A percentile compares a stretch with the other conserved stretches of the same genome.
Evolutionary conservation across 148 eudicot genomes (phyloP).

Genomic region (Camellia granthamiana): DNA sequence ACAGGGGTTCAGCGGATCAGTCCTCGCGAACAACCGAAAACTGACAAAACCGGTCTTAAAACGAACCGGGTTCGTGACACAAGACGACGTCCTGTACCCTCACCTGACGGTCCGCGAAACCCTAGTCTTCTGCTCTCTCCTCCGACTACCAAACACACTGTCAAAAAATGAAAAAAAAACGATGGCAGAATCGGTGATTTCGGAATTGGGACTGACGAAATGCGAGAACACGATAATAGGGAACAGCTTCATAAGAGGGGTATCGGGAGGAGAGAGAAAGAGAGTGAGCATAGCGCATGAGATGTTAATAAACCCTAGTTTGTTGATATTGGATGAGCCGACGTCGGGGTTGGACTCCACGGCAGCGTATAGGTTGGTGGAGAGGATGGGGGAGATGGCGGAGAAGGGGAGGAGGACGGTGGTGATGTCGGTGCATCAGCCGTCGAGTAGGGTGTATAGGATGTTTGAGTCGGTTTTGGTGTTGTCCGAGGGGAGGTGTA

Average conservation of each 20-base stretch:
- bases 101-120: constrained; percentile 82
- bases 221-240: constrained; percentile 80
- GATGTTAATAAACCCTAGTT: constrained; percentile 79
- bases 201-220: constrained; percentile 57
- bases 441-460: constrained; percentile 71
- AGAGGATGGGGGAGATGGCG: constrained; percentile 40
- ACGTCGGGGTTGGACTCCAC: constrained; percentile 88
- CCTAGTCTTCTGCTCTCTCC: constrained; percentile 60
- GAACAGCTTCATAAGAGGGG: constrained; percentile 60
- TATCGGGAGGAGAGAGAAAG: constrained; percentile 88
- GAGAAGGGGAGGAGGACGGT: constrained; percentile 68
- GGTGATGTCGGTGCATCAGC: constrained; percentile 77
- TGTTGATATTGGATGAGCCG: constrained; percentile 80
- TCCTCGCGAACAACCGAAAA: constrained; percentile 53
- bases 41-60: constrained; percentile 34
- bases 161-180: constrained; percentile 32
- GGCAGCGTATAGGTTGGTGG: constrained; percentile 58
- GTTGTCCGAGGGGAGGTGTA: constrained; percentile 64
- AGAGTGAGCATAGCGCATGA: constrained; percentile 83
- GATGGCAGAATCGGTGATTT: constrained; percentile 48
- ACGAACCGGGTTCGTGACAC: constrained; percentile 79
- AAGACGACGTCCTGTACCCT: constrained; percentile 79
- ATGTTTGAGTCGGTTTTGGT: constrained; percentile 69
- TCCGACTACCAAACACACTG: constrained; percentile 52
- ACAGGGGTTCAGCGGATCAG: constrained; percentile 51